Evolutionary conservation across 164 flowering plant species (phyloP).

Genomic region (Annona cherimola): DNA sequence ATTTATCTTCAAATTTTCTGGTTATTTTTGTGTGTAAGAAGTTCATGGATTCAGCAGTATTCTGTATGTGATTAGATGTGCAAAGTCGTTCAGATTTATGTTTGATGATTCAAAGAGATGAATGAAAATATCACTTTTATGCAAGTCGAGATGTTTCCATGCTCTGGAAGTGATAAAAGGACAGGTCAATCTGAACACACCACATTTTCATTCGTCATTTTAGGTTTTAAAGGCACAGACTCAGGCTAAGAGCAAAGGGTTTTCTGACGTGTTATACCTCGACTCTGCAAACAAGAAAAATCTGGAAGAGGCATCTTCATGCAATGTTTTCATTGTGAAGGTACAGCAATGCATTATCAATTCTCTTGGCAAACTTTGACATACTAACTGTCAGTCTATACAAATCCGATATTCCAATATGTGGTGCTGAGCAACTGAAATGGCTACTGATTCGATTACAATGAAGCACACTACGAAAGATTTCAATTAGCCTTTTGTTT

Average conservation of each 20-base stretch:
- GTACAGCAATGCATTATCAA: conserved; percentile 21
- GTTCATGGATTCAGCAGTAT: too few species aligned
- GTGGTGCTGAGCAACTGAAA: too few species aligned
- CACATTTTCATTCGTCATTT: background rate
- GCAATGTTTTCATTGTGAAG: conserved; percentile 69
- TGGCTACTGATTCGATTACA: too few species aligned
- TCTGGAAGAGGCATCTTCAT: conserved; percentile 65
- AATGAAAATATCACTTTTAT: background rate
- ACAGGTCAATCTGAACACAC: background rate
- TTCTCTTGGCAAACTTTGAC: background rate
- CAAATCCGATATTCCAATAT: background rate
- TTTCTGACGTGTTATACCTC: conserved; percentile 62
- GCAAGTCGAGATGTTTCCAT: background rate
- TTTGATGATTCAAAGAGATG: background rate
- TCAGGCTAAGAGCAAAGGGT: conserved; percentile 54
- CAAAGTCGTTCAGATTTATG: too few species aligned
- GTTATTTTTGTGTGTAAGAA: too few species aligned
- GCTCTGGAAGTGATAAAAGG: background rate
- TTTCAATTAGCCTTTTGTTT: too few species aligned
- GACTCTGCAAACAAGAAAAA: conserved; percentile 47
- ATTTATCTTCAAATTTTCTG: too few species aligned
- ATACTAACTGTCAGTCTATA: background rate
- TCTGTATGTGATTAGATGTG: too few species aligned
- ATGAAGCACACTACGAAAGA: too few species aligned
- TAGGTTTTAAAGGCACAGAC: conserved; percentile 48